phyloP scores from a whole-genome alignment of 495 filamentous ascomycete genomes.

The Penicillium daleae region DNA sequence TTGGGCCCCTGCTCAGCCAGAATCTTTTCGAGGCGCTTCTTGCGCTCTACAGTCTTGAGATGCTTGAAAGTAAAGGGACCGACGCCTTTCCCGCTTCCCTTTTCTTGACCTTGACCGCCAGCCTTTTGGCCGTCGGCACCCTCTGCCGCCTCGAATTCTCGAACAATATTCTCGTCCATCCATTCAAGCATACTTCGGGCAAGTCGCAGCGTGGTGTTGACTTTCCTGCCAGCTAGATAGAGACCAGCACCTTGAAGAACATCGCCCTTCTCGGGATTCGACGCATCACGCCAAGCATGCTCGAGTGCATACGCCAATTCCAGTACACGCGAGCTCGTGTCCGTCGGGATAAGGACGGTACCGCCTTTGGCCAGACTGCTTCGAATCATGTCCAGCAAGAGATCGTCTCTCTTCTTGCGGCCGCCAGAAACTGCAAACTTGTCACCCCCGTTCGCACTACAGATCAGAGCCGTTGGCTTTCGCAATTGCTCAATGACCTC shows the following conservation, averaged over 20 bases:
- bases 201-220: constrained; percentile 80
- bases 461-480: constrained; percentile 91
- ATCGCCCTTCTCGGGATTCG: constrained; percentile 48
- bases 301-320: constrained; percentile 92
- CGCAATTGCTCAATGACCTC: constrained; percentile 92
- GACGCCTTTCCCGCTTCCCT: constrained; percentile 48
- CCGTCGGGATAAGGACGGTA: constrained; percentile 92
- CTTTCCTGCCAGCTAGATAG: constrained; percentile 81
- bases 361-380: constrained; percentile 79
- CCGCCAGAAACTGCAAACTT: constrained; percentile 70
- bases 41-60: constrained; percentile 77
- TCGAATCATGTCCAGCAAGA: constrained; percentile 78
- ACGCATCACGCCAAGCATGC: constrained; percentile 80
- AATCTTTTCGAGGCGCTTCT: constrained; percentile 70
- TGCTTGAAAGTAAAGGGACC: constrained; percentile 92
- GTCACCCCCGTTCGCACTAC: constrained; percentile 81
- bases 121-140: constrained; percentile 47
- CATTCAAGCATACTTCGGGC: constrained; percentile 96
- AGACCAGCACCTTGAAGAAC: constrained; percentile 70
- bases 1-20: constrained; percentile 55
- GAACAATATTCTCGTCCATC: constrained; percentile 94
- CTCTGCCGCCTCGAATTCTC: constrained; percentile 84
- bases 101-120: constrained; percentile 40
- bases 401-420: constrained; percentile 79
- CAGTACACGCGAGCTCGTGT: constrained; percentile 91